A percentile compares a stretch with the other conserved stretches of the same genome.
Evolutionary conservation across 805 yeast species (phyloP).

Genomic region (Lipomyces kockii): DNA sequence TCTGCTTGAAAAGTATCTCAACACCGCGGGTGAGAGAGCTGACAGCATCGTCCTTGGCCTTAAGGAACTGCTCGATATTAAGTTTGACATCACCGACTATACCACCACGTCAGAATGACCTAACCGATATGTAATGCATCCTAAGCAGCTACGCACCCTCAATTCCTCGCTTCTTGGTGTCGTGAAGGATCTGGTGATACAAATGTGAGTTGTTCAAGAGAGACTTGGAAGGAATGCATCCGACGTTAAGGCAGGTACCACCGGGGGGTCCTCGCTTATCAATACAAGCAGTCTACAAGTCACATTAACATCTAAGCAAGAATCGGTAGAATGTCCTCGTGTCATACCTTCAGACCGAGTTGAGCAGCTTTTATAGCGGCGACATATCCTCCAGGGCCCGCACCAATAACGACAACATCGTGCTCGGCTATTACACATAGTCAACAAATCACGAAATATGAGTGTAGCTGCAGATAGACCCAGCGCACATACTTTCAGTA

Average conservation of each 20-base stretch:
- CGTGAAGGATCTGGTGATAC: constrained; percentile 86
- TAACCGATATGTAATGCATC: not conserved
- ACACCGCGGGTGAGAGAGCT: constrained; percentile 89
- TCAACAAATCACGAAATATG: not conserved
- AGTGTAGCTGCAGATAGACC: no score
- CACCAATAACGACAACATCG: constrained; percentile 95
- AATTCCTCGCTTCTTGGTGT: constrained; percentile 86
- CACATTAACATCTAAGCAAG: not conserved
- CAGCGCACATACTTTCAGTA: constrained; percentile 27
- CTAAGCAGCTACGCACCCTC: constrained; percentile 54
- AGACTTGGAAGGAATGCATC: constrained; percentile 98
- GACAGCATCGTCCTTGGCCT: constrained; percentile 91
- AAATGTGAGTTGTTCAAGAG: constrained; percentile 91
- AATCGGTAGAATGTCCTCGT: not conserved
- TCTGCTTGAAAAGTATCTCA: constrained; percentile 92
- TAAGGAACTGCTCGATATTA: constrained; percentile 79
- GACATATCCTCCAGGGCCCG: constrained; percentile 99
- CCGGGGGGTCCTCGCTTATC: constrained; percentile 97
- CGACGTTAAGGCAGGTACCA: constrained; percentile 98
- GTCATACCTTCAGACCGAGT: constrained; percentile 66
- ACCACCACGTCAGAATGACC: not conserved
- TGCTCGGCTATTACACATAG: constrained; percentile 52
- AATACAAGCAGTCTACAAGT: constrained; percentile 76
- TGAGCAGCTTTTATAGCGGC: constrained; percentile 99
- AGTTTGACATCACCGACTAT: constrained; percentile 63